phyloP scores from a whole-genome alignment of 495 filamentous ascomycete genomes.

The Penicillium bovifimosum region DNA sequence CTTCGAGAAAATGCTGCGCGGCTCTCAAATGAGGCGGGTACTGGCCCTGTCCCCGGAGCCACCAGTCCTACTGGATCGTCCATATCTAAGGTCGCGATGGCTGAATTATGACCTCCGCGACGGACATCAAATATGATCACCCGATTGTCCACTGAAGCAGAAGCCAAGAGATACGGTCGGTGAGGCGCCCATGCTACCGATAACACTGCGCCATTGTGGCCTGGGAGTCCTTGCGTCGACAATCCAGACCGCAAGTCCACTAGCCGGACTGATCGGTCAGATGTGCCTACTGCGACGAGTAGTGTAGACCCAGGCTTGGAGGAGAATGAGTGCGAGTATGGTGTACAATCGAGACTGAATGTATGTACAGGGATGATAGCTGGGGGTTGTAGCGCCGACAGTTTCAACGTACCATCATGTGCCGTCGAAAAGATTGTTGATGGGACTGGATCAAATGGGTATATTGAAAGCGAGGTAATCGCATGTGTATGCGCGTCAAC shows the following conservation, averaged over 20 bases:
- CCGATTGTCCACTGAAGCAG: constrained; percentile 69
- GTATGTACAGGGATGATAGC: constrained; percentile 48
- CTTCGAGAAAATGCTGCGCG: constrained; percentile 44
- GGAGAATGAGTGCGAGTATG: constrained; percentile 72
- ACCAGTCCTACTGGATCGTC: constrained; percentile 66
- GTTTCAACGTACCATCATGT: constrained; percentile 76
- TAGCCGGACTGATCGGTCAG: constrained; percentile 71
- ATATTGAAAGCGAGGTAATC: constrained; percentile 80
- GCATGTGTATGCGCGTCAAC: constrained; percentile 62
- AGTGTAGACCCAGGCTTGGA: constrained; percentile 63
- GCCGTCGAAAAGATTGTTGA: constrained; percentile 75
- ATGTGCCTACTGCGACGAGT: constrained; percentile 77
- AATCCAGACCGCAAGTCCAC: constrained; percentile 77
- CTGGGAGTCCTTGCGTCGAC: constrained; percentile 68
- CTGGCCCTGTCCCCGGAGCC: constrained; percentile 19
- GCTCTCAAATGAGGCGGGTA: constrained; percentile 24
- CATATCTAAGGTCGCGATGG: constrained; percentile 71
- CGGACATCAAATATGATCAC: constrained; percentile 84
- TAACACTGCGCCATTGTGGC: constrained; percentile 66
- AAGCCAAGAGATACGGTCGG: constrained; percentile 71
- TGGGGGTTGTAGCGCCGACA: constrained; percentile 60
- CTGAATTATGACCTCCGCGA: constrained; percentile 51
- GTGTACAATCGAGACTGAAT: constrained; percentile 64
- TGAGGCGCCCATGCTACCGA: constrained; percentile 75
- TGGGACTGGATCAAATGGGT: constrained; percentile 70